Base-by-base conservation (phyloP, 2,329 filamentous ascomycete genomes). In the Clonostachys rosea region DNA sequence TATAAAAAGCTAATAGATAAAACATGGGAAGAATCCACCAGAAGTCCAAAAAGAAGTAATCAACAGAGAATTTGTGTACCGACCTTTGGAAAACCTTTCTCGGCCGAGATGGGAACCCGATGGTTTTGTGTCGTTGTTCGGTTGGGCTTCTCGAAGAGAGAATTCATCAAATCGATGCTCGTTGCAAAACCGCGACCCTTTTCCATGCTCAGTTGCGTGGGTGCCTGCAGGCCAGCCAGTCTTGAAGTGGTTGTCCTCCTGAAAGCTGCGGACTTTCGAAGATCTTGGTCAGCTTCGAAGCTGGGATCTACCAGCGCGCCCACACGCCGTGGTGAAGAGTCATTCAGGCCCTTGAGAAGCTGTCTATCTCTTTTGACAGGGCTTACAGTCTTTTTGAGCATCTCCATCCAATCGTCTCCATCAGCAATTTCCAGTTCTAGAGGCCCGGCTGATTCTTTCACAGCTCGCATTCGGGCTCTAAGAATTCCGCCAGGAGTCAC, bases 141-240 rank as follows among this genome's bases (percentile, higher is more conserved):
- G 70, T 80, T 83, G 52, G 83, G 77, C 67, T 86, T 81, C 64
- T 88, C 87, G 67, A 95, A 96, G 47, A 96, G 74, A 43, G 90
- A 95, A 63, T 95, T 92, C 90, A 96, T 96, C 63, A 96, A 74
- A 71, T 96, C 94, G 69, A 97, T 95, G 60, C 88, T 91, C 17
- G 87, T 96, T 17, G 84, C 80, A 66, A 96, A 92, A 1, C 86
- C 85, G 53, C 81, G 81, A 46, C 78, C 74, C 56, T 81, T 76
- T 37, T 69, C 65, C 55, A 61, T 54, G 34, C 58, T 60, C 47
- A 63, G 47, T 47, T 71, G 60, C 40, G 55, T 58, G 50, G 57
- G 60, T 41, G 60, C 58, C 17, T 56, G 54, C 42, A 60, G 51
- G 39, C 55, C 57, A 47, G 61, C 56, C 49, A 55, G 50, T 51